phyloP scores from a whole-genome alignment of 116 monocot species.

The Papilionanthe hybrid region DNA sequence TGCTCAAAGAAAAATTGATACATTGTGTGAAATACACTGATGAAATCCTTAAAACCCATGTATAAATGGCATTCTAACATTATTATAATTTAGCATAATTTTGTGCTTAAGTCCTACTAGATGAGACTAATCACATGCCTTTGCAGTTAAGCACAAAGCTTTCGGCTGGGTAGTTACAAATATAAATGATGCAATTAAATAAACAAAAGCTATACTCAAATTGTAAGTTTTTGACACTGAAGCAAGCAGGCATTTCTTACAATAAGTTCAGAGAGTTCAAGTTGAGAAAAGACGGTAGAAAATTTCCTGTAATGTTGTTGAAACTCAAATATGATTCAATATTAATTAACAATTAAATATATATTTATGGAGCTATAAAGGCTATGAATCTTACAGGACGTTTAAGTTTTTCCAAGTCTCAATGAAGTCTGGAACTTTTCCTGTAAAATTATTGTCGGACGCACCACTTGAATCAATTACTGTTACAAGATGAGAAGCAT shows the following conservation, averaged over 20 bases:
- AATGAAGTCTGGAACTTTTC: constrained; percentile 74
- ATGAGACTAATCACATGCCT: constrained; percentile 33
- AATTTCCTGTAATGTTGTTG: constrained; percentile 71
- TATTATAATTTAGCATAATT: not conserved
- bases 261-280: constrained; percentile 45
- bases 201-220: no score
- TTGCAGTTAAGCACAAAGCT: constrained; percentile 80
- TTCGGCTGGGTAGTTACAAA: constrained; percentile 52
- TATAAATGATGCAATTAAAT: no score
- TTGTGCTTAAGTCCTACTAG: not conserved
- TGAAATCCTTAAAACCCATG: not conserved
- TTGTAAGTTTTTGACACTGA: not conserved
- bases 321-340: constrained; percentile 59
- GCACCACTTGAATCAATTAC: constrained; percentile 41
- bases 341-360: not conserved
- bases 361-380: not conserved
- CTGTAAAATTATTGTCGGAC: constrained; percentile 73
- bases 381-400: constrained; percentile 38
- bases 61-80: not conserved
- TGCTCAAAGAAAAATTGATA: not conserved
- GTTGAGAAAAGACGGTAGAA: constrained; percentile 74
- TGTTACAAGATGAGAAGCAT: not conserved
- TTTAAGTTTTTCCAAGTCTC: constrained; percentile 48
- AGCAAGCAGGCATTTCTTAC: constrained; percentile 32
- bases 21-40: not conserved